Percentiles rank a stretch among this genome's conserved stretches.
These are phyloP conservation scores for Postia placenta DNA, from an alignment of 768 basidiomycete species.

Conservation along the genomic window DNA sequence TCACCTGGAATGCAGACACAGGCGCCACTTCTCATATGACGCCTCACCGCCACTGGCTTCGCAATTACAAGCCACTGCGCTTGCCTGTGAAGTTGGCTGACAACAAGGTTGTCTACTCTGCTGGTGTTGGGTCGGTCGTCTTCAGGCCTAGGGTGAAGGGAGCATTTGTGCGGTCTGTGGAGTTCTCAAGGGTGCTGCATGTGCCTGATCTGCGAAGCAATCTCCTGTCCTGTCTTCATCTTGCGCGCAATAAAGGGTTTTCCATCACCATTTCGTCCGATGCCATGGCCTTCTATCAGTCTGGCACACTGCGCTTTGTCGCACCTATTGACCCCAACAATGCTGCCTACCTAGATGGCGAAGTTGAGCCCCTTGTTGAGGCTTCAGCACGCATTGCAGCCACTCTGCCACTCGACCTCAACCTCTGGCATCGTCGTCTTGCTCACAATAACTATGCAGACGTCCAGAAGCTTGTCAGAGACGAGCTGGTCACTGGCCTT, in stretches of 20 bases:
- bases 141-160: not conserved
- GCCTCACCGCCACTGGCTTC: slow-evolving; percentile 25
- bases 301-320: not conserved
- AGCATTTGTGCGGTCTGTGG: not conserved
- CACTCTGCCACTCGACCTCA: slow-evolving; percentile 1
- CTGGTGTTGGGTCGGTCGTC: not conserved
- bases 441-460: slow-evolving; percentile 14
- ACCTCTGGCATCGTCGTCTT: slow-evolving; percentile 21
- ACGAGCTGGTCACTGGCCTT: slow-evolving; percentile 13
- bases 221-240: slow-evolving; percentile 17
- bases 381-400: slow-evolving; percentile 1
- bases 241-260: slow-evolving; percentile 19
- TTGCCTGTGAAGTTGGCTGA: not conserved
- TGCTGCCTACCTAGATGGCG: slow-evolving; percentile 6
- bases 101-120: not conserved
- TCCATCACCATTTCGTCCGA: slow-evolving; percentile 6
- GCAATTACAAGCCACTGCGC: not conserved
- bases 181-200: not conserved
- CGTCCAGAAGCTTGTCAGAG: slow-evolving; percentile 4
- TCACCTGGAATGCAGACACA: slow-evolving; percentile 25
- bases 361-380: not conserved
- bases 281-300: slow-evolving; percentile 4
- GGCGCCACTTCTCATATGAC: slow-evolving; percentile 30
- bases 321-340: no score
- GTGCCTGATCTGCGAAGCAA: not conserved